Percentiles rank a stretch among this genome's conserved stretches.
phyloP scores from a whole-genome alignment of 2,329 filamentous ascomycete genomes.

The Fusarium protoensiforme region DNA sequence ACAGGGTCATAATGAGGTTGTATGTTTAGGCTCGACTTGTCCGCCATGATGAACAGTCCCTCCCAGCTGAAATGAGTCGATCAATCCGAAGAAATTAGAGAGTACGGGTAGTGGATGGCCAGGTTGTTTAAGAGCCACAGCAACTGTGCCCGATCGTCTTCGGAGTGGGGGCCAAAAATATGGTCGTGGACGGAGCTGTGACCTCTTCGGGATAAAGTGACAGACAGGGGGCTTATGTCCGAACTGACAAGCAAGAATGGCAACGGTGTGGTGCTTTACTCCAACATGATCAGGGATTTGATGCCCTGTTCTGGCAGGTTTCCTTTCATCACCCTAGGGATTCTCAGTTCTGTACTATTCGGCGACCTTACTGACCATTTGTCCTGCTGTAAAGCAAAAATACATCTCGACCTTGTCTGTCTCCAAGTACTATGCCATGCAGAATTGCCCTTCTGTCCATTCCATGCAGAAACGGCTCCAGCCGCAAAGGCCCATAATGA shows the following conservation, averaged over 20 bases:
- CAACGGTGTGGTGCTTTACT: not conserved
- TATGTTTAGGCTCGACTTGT: not conserved
- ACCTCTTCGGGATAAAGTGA: not conserved
- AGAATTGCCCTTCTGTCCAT: not conserved
- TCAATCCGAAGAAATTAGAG: not conserved
- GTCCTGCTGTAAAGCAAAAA: not conserved
- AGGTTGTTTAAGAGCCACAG: not conserved
- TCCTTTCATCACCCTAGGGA: not conserved
- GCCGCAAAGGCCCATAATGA: not conserved
- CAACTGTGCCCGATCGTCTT: not conserved
- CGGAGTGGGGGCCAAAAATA: not conserved
- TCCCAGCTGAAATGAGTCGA: not conserved
- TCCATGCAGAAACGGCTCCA: not conserved
- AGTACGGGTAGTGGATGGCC: not conserved
- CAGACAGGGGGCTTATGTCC: not conserved
- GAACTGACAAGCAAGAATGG: not conserved
- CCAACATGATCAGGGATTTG: not conserved
- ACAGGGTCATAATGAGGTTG: constrained; percentile 31
- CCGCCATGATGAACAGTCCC: not conserved
- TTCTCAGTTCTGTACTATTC: not conserved
- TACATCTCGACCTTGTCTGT: not conserved
- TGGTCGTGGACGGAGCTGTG: not conserved
- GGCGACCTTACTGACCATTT: not conserved
- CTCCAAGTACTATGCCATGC: not conserved
- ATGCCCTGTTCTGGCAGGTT: not conserved